phyloP scores from a whole-genome alignment of 2,329 filamentous ascomycete genomes.

The Phyllosticta citriasiana region DNA sequence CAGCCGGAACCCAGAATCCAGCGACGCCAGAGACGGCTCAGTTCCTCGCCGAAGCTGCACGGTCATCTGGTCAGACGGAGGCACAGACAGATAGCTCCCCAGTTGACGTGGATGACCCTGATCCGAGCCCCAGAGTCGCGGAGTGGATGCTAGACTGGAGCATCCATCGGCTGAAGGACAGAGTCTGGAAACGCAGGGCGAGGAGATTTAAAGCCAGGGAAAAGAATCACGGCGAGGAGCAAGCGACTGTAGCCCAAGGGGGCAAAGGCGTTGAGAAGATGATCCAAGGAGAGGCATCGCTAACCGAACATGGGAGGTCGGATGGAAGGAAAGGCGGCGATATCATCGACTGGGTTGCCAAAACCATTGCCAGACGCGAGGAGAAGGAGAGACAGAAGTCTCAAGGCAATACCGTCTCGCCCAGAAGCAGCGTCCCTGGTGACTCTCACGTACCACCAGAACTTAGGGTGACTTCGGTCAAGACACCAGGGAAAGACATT shows the following conservation, averaged over 20 bases:
- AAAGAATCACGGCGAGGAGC: neutral
- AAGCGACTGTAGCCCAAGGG: too few species aligned
- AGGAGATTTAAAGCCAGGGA: neutral
- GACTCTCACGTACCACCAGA: neutral
- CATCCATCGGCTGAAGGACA: neutral
- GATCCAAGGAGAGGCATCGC: too few species aligned
- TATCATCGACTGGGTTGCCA: neutral
- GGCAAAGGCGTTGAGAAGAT: too few species aligned
- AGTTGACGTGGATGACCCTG: neutral
- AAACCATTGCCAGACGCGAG: neutral
- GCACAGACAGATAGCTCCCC: neutral
- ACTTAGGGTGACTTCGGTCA: neutral
- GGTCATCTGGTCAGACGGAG: neutral
- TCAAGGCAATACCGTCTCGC: neutral
- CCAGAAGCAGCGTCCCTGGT: neutral
- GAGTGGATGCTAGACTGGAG: neutral
- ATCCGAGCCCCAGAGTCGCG: neutral
- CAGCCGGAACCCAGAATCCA: neutral
- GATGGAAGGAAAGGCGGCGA: neutral
- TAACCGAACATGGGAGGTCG: neutral
- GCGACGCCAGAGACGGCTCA: neutral
- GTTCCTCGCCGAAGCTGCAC: neutral
- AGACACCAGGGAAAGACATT: neutral
- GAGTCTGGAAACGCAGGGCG: neutral
- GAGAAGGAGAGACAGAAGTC: neutral